Percentiles rank a stretch among this genome's conserved stretches.
Evolutionary conservation across 768 basidiomycete genomes (phyloP).

Genomic region (Panaeolus cyanescens): DNA sequence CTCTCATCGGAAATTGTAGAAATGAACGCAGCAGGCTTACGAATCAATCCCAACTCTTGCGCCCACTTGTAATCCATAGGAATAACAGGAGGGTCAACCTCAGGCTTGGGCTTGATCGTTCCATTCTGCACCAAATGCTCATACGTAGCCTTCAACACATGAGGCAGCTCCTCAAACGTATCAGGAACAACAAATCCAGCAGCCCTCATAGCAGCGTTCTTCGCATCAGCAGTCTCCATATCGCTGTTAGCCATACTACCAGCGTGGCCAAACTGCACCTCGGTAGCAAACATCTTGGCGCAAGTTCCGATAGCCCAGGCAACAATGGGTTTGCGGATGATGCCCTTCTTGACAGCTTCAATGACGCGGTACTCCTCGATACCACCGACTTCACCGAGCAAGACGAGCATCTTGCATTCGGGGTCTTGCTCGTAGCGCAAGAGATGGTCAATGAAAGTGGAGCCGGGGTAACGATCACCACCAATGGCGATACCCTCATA

Average conservation of each 20-base stretch:
- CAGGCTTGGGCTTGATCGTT: constrained; percentile 64
- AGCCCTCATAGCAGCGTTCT: constrained; percentile 93
- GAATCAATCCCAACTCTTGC: constrained; percentile 95
- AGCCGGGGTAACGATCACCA: constrained; percentile 98
- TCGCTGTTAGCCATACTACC: constrained; percentile 98
- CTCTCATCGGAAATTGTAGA: constrained; percentile 99
- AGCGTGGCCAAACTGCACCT: constrained; percentile 99
- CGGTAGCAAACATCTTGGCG: constrained; percentile 99
- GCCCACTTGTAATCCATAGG: constrained; percentile 99
- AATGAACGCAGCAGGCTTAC: constrained; percentile 98
- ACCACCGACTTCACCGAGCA: constrained; percentile 98
- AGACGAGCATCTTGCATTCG: constrained; percentile 98
- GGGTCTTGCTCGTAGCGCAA: constrained; percentile 97
- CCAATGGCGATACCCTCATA: constrained; percentile 99
- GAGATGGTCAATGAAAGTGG: constrained; percentile 98
- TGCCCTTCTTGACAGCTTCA: constrained; percentile 90
- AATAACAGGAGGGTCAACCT: constrained; percentile 91
- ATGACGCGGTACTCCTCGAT: constrained; percentile 99
- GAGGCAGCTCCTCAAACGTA: constrained; percentile 95
- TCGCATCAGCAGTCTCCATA: constrained; percentile 96
- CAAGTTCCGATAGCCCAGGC: constrained; percentile 99
- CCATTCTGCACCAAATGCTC: constrained; percentile 75
- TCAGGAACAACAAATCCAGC: constrained; percentile 97
- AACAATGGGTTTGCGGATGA: constrained; percentile 97
- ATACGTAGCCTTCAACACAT: constrained; percentile 83